These are phyloP conservation scores for Petasospora rhodanensis DNA, from an alignment of 1,139 yeast species.

Conservation along the genomic window DNA sequence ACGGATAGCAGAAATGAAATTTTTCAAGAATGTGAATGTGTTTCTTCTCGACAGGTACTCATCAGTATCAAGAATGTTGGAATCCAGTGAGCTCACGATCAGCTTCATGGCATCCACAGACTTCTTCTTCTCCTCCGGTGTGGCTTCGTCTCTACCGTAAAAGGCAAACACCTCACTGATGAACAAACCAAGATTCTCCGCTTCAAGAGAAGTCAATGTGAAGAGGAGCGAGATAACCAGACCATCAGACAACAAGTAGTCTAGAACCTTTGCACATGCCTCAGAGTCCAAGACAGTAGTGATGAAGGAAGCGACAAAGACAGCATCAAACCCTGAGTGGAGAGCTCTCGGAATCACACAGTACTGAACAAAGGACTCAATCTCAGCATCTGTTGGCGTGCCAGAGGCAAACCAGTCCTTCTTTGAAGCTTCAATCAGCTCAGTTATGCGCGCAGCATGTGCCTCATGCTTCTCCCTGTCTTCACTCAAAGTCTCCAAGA, in stretches of 20 bases:
- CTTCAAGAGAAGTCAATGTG: conserved; percentile 70
- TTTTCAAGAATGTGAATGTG: conserved; percentile 73
- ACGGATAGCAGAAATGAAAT: conserved; percentile 63
- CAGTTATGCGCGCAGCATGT: too few relatives aligned
- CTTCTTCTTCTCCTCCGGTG: conserved; percentile 37
- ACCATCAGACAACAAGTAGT: conserved; percentile 45
- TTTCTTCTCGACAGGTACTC: conserved; percentile 83
- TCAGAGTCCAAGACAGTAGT: conserved; percentile 43
- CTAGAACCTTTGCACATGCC: conserved; percentile 39
- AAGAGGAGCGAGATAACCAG: conserved; percentile 57
- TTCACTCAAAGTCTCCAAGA: conserved; percentile 25
- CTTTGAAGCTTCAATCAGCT: too few relatives aligned
- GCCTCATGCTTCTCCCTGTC: conserved; percentile 34
- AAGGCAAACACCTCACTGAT: conserved; percentile 50
- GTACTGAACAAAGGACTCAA: conserved; percentile 46
- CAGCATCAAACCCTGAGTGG: conserved; percentile 84
- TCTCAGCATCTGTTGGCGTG: conserved; percentile 18
- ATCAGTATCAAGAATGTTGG: conserved; percentile 44
- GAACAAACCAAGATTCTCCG: conserved; percentile 80
- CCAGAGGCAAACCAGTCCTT: conserved; percentile 23
- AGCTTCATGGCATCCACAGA: conserved; percentile 54
- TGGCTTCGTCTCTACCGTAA: conserved; percentile 28
- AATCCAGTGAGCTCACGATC: conserved; percentile 42
- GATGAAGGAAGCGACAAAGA: conserved; percentile 61
- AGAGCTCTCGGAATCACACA: conserved; percentile 75